A percentile compares a stretch with the other conserved stretches of the same genome.
Conservation (phyloP, 352 stramenopile species). For the Phytophthora pisi region DNA sequence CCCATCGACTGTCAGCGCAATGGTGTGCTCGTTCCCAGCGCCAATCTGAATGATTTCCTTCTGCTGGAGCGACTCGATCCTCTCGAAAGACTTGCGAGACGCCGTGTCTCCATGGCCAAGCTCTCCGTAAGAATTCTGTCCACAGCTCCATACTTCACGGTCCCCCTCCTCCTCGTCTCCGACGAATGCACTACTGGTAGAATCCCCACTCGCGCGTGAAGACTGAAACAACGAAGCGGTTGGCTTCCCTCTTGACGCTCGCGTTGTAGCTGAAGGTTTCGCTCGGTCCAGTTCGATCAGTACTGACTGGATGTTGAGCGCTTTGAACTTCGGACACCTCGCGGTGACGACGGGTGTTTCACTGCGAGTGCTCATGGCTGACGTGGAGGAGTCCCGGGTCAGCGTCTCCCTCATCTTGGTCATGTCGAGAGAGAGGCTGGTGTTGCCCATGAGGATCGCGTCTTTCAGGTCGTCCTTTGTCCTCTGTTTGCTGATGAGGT, state of each 20-base stretch:
- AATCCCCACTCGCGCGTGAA: neutral
- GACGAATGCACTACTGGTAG: slow-evolving; percentile 3
- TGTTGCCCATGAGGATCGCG: slow-evolving; percentile 23
- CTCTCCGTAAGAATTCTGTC: slow-evolving; percentile 95
- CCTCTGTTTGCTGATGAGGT: slow-evolving; percentile 27
- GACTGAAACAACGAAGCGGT: neutral
- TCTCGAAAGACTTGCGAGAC: slow-evolving; percentile 82
- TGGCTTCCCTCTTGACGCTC: slow-evolving; percentile 18
- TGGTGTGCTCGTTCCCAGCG: slow-evolving; percentile 94
- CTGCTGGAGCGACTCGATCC: slow-evolving; percentile 71
- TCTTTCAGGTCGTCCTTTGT: slow-evolving; percentile 54
- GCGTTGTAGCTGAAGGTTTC: slow-evolving; percentile 26
- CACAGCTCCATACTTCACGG: slow-evolving; percentile 93
- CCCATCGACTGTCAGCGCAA: slow-evolving; percentile 79
- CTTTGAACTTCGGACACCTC: slow-evolving; percentile 57
- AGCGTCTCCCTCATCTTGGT: slow-evolving; percentile 31
- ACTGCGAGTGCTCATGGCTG: slow-evolving; percentile 12
- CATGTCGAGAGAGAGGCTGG: slow-evolving; percentile 45
- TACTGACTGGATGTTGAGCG: slow-evolving; percentile 45
- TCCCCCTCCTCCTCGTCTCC: slow-evolving; percentile 59
- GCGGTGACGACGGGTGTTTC: slow-evolving; percentile 30
- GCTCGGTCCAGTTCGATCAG: slow-evolving; percentile 48
- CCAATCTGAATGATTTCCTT: slow-evolving; percentile 84
- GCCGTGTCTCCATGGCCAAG: slow-evolving; percentile 91
- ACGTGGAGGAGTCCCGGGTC: slow-evolving; percentile 15